Evolutionary conservation across 192 early-diverging fungal genomes (phyloP).

Genomic region (Entophlyctis helioformis): DNA sequence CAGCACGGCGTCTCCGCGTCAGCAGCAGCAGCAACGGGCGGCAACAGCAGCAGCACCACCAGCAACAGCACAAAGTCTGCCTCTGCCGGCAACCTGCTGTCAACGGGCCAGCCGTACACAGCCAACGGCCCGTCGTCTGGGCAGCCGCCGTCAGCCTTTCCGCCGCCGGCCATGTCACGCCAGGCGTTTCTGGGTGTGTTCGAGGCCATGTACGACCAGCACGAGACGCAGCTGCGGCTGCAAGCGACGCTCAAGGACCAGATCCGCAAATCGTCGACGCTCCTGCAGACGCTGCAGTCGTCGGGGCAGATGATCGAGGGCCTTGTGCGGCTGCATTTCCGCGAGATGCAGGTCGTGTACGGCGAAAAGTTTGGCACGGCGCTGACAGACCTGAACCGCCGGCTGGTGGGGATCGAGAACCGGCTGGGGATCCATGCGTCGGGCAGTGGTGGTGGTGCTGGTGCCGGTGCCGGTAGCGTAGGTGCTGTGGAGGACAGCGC

Average conservation of each 20-base stretch:
- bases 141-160: slow-evolving; percentile 19
- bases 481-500: too few relatives aligned
- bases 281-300: slow-evolving; percentile 64
- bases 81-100: slow-evolving; percentile 16
- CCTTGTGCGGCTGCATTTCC: slow-evolving; percentile 59
- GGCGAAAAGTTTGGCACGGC: slow-evolving; percentile 43
- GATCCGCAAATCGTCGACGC: slow-evolving; percentile 52
- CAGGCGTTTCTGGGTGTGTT: slow-evolving; percentile 11
- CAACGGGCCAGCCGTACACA: slow-evolving; percentile 3
- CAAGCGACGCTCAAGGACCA: slow-evolving; percentile 63
- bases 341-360: slow-evolving; percentile 54
- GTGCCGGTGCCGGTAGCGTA: too few relatives aligned
- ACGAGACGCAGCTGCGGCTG: slow-evolving; percentile 46
- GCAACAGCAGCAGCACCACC: not conserved
- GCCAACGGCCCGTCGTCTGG: slow-evolving; percentile 10
- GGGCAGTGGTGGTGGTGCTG: too few relatives aligned
- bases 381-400: slow-evolving; percentile 33
- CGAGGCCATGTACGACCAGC: slow-evolving; percentile 43
- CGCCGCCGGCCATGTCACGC: slow-evolving; percentile 15
- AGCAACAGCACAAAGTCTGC: slow-evolving; percentile 12
- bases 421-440: too few relatives aligned
- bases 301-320: slow-evolving; percentile 67
- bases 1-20: not conserved
- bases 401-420: slow-evolving; percentile 20
- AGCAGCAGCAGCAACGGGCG: not conserved